These are phyloP conservation scores for Lipomyces anomalus DNA, from an alignment of 805 yeast genomes.

Conservation along the genomic window DNA sequence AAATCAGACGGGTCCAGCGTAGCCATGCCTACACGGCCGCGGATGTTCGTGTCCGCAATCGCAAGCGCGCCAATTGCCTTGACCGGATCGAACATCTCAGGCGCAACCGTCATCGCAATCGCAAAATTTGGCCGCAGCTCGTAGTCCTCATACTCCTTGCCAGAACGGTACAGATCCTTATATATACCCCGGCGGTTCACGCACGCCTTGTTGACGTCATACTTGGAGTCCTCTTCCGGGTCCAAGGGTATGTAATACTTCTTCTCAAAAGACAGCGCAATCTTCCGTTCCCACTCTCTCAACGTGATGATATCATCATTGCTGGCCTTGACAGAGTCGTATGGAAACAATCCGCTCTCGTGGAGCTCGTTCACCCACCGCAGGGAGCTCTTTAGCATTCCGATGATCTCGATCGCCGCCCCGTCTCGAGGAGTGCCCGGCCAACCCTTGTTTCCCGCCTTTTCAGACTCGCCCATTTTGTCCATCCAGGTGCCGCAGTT, in stretches of 20 bases:
- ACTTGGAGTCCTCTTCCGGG: constrained; percentile 54
- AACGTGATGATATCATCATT: constrained; percentile 56
- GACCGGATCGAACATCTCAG: constrained; percentile 69
- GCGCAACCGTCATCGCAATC: constrained; percentile 91
- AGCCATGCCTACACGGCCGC: constrained; percentile 89
- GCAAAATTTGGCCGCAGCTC: constrained; percentile 89
- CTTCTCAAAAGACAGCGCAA: constrained; percentile 71
- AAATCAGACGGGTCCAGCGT: constrained; percentile 90
- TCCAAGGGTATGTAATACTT: constrained; percentile 70
- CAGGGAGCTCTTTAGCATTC: constrained; percentile 74
- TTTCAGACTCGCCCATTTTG: constrained; percentile 92
- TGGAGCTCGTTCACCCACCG: constrained; percentile 68
- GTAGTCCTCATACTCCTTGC: constrained; percentile 88
- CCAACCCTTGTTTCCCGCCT: constrained; percentile 78
- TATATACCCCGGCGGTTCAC: constrained; percentile 91
- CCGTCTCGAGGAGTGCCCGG: constrained; percentile 99
- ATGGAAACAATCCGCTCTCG: constrained; percentile 49
- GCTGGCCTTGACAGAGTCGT: constrained; percentile 46
- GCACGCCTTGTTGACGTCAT: constrained; percentile 54
- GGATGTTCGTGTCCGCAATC: constrained; percentile 62
- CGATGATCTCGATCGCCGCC: constrained; percentile 89
- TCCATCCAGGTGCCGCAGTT: constrained; percentile 99
- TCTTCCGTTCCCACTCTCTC: constrained; percentile 62
- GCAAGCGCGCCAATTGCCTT: constrained; percentile 61
- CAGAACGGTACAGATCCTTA: constrained; percentile 75